Base-by-base conservation (phyloP, 2,329 filamentous ascomycete genomes). In the Diaporthe nobilis region DNA sequence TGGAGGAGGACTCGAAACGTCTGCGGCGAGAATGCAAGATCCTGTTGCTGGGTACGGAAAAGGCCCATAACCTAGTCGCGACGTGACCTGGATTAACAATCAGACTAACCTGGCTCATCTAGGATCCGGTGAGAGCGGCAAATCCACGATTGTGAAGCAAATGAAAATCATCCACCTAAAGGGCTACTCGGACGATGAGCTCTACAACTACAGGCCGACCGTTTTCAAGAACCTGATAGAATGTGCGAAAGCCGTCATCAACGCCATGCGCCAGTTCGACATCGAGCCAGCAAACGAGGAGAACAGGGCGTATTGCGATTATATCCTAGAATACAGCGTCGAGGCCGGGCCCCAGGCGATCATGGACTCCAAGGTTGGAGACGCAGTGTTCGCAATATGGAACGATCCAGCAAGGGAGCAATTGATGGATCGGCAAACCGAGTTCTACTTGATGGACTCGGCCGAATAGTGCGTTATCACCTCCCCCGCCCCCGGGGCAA, bases 111-210 rank as follows among this genome's bases (percentile, higher is more conserved):
- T 49, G 42, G 34, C 55, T 72, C 31, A n/a, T 10, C 79, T 84
- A 98, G 97, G 97, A 79, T 98, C 97, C 79, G 97, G 97, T 79
- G 97, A 99, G 88, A 98, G 96, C 85, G 97, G 97, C 80, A 99
- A 99, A 87, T 98, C 97, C 75, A 99, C 97, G 13, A 98, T 99
- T 81, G 97, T 99, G 80, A 99, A 99, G 86, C 97, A 99, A 89
- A 99, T 99, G 97, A 99, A 98, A 87, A 99, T 99, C 81, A 98
- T 99, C 82, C 97, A 99, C 83, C 94, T 98, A 81, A 98, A 98
- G 86, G 97, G 97, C 77, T 99, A 99, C 86, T 96, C 95, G 15
- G 92, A 95, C 79, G 96, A 98, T 81, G 97, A 99, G 85, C 90
- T 98, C 68, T 94, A 94, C 81, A 93, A 98, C 83, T 98, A 98